phyloP scores from a whole-genome alignment of 805 yeast species.

The Zygosaccharomyces bisporus region DNA sequence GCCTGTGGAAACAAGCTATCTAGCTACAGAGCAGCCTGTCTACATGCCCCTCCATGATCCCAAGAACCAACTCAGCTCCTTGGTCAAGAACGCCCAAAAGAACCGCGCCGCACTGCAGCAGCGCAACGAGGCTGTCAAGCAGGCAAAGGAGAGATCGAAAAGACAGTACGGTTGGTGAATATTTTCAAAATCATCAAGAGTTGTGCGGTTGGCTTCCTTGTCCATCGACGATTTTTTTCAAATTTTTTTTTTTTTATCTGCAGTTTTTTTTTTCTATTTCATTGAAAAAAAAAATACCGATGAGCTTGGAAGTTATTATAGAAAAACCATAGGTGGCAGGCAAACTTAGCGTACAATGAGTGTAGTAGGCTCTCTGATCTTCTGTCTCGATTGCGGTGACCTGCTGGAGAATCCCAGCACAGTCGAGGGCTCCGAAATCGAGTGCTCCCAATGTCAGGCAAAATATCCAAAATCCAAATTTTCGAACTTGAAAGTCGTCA shows the following conservation, averaged over 20 bases:
- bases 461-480: conserved; percentile 43
- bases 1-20: not conserved
- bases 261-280: not conserved
- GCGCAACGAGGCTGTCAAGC: conserved; percentile 18
- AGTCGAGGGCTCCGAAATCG: conserved; percentile 40
- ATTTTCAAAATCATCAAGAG: not conserved
- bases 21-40: not conserved
- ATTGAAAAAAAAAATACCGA: conserved; percentile 2
- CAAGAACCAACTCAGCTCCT: conserved; percentile 22
- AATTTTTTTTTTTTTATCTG: not conserved
- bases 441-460: conserved; percentile 53
- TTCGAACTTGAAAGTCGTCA: conserved; percentile 77
- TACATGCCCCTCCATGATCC: conserved; percentile 15
- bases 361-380: conserved; percentile 90
- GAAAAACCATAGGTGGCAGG: not conserved
- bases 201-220: not conserved
- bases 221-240: not conserved
- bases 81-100: conserved; percentile 21
- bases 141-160: conserved; percentile 16
- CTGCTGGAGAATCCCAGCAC: conserved; percentile 65
- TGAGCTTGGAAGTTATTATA: conserved; percentile 2
- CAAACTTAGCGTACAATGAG: conserved; percentile 54
- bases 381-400: conserved; percentile 91
- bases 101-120: conserved; percentile 17
- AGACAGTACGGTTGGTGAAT: conserved; percentile 25